Conservation (phyloP, 805 yeast species). For the Saccharomycopsis sp. region DNA sequence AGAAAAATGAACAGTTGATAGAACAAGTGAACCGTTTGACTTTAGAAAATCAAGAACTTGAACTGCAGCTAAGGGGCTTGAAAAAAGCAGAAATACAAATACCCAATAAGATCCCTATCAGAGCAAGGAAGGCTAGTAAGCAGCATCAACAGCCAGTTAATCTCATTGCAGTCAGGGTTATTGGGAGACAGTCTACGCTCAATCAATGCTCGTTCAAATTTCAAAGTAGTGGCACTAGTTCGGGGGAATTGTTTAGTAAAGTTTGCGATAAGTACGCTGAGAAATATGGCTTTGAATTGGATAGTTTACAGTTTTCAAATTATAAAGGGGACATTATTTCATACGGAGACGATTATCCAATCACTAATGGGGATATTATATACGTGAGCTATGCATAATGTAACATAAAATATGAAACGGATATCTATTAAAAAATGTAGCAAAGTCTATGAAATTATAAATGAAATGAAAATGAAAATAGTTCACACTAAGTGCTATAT, state of each 20-base stretch:
- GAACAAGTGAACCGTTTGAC: conserved; percentile 4
- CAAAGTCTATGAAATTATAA: not conserved
- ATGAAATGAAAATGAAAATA: no score
- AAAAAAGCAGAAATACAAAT: not conserved
- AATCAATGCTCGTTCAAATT: conserved; percentile 19
- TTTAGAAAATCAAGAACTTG: conserved; percentile 4
- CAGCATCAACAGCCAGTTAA: not conserved
- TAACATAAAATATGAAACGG: not conserved
- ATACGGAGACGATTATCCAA: not conserved
- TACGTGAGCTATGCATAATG: conserved; percentile 10
- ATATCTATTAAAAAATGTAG: not conserved
- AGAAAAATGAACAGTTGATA: conserved; percentile 3
- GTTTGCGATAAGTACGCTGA: conserved; percentile 13
- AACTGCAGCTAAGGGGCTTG: not conserved
- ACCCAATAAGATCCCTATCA: not conserved
- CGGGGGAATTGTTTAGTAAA: conserved; percentile 8
- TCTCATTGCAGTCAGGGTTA: conserved; percentile 13
- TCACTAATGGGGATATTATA: conserved; percentile 16
- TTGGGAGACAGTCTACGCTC: conserved; percentile 15
- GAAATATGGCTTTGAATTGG: conserved; percentile 8
- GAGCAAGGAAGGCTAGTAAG: not conserved
- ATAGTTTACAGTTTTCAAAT: conserved; percentile 10
- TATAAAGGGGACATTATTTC: conserved; percentile 14
- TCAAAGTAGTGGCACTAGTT: conserved; percentile 1
- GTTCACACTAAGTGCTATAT: no score